Conservation (phyloP, 345 rosid species). For the Triadica sebifera region DNA sequence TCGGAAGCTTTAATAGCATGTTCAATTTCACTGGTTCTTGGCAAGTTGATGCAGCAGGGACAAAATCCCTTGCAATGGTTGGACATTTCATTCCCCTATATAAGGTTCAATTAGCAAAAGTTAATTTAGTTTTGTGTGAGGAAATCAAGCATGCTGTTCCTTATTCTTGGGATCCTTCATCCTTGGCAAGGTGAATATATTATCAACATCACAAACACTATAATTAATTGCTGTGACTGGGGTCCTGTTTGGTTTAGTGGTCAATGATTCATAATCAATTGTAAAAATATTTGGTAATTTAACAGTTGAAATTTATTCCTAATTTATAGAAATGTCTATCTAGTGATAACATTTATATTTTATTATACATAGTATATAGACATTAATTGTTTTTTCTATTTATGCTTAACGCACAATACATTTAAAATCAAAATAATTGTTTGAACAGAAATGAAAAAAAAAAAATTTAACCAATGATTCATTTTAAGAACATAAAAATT, state of each 20-base stretch:
- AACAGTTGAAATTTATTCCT: no score
- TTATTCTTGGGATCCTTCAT: constrained; percentile 96
- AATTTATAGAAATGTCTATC: no score
- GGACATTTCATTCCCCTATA: constrained; percentile 72
- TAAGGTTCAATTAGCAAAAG: constrained; percentile 53
- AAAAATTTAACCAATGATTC: no score
- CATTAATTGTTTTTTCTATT: no score
- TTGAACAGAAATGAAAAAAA: no score
- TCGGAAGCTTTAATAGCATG: constrained; percentile 95
- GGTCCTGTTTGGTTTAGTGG: neutral
- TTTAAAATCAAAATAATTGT: no score
- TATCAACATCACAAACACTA: neutral
- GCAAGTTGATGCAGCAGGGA: constrained; percentile 90
- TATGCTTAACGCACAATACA: no score
- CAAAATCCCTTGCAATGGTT: constrained; percentile 90
- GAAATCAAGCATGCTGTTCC: constrained; percentile 83
- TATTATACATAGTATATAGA: no score
- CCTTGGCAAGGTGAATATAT: constrained; percentile 69
- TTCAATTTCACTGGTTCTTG: constrained; percentile 94
- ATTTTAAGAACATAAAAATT: no score
- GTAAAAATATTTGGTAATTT: no score
- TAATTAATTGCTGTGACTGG: neutral
- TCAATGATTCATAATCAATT: no score
- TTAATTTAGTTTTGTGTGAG: constrained; percentile 48
- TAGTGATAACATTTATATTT: no score